These are phyloP conservation scores for Pichia cactophila DNA, from an alignment of 1,139 yeast species.

Conservation along the genomic window DNA sequence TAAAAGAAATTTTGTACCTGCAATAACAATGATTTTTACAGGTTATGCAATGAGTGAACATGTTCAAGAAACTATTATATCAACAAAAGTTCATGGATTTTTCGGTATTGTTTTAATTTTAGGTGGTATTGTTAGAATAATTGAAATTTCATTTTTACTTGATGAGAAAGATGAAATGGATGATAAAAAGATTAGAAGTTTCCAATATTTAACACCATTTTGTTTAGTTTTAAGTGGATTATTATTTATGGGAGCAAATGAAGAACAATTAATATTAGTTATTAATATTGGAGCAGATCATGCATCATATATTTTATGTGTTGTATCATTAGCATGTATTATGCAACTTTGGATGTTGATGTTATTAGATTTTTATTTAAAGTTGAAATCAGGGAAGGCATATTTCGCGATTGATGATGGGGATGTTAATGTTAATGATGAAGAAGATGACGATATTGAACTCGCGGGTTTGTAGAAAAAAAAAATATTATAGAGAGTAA, in stretches of 20 bases:
- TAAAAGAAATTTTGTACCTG: conserved; percentile 68
- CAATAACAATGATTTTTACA: conserved; percentile 71
- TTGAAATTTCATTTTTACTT: conserved; percentile 70
- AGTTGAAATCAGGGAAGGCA: conserved; percentile 7
- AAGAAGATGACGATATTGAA: not conserved
- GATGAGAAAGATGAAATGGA: conserved; percentile 44
- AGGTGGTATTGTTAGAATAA: conserved; percentile 67
- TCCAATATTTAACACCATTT: conserved; percentile 81
- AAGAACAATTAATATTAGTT: conserved; percentile 72
- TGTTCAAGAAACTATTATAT: conserved; percentile 61
- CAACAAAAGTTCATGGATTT: conserved; percentile 80
- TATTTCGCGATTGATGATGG: not conserved
- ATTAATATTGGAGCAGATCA: conserved; percentile 75
- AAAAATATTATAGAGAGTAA: no score
- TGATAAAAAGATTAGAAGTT: conserved; percentile 46
- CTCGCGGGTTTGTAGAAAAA: not conserved
- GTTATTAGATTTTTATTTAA: conserved; percentile 50
- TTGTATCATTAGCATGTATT: conserved; percentile 67
- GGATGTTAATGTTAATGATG: not conserved
- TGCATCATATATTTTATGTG: conserved; percentile 70
- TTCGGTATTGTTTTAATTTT: conserved; percentile 76
- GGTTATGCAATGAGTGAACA: conserved; percentile 95
- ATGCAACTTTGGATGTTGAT: conserved; percentile 59
- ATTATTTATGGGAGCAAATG: conserved; percentile 85
- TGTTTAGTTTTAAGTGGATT: conserved; percentile 72